Evolutionary conservation across 768 basidiomycete species (phyloP).

Genomic region (Ramaria sp.): DNA sequence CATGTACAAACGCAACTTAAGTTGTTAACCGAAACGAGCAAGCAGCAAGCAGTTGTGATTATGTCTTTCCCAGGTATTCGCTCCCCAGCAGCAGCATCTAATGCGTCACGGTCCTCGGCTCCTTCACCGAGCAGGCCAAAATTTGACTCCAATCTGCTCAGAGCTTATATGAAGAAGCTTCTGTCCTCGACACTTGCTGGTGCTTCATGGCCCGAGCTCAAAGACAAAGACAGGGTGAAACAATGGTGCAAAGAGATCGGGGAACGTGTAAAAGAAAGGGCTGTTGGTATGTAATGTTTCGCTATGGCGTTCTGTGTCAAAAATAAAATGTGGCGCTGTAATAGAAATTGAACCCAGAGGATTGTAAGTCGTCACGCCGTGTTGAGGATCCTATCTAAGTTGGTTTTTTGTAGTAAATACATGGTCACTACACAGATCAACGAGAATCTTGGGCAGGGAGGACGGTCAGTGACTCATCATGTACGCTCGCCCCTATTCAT

Average conservation of each 20-base stretch:
- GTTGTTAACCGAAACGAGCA: not conserved
- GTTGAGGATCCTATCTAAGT: not conserved
- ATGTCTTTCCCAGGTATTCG: not conserved
- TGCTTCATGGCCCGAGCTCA: slow-evolving; percentile 54
- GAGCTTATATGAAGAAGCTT: slow-evolving; percentile 75
- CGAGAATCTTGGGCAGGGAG: slow-evolving; percentile 78
- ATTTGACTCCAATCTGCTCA: slow-evolving; percentile 67
- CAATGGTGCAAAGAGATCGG: slow-evolving; percentile 78
- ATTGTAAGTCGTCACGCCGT: slow-evolving; percentile 49
- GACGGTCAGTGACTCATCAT: slow-evolving; percentile 43
- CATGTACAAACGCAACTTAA: not conserved
- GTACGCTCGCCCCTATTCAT: not conserved
- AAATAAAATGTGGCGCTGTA: not conserved
- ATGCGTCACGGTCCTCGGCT: slow-evolving; percentile 47
- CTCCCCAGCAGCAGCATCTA: slow-evolving; percentile 25
- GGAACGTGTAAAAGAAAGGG: slow-evolving; percentile 75
- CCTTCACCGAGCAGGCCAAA: slow-evolving; percentile 35
- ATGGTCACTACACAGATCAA: slow-evolving; percentile 78
- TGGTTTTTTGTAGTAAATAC: slow-evolving; percentile 52
- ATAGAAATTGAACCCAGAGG: slow-evolving; percentile 67
- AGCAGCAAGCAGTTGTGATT: not conserved
- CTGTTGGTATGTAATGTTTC: slow-evolving; percentile 36
- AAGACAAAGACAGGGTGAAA: slow-evolving; percentile 61
- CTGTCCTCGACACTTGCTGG: slow-evolving; percentile 57
- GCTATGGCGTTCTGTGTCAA: not conserved